Conservation (phyloP, 192 early-diverging fungal species). For the Tieghemiomyces parasiticus region DNA sequence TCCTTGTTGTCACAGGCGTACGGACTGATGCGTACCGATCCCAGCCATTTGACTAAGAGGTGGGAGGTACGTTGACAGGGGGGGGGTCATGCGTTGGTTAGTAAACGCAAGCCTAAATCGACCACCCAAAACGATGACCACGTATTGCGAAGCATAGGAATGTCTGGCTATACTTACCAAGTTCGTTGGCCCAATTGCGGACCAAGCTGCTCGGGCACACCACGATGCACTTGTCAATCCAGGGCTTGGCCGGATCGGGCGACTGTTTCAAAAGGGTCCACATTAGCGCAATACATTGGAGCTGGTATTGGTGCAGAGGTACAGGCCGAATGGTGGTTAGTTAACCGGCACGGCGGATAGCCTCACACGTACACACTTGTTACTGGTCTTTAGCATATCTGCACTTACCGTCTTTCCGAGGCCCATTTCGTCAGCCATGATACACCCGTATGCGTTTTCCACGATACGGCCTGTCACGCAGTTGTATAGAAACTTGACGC, state of each 20-base stretch:
- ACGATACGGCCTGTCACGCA: constrained; percentile 72
- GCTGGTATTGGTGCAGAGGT: constrained; percentile 21
- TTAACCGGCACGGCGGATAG: too few relatives aligned
- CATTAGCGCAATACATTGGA: constrained; percentile 87
- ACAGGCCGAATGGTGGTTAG: too few relatives aligned
- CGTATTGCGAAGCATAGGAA: too few relatives aligned
- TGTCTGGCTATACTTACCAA: too few relatives aligned
- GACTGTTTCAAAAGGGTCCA: constrained; percentile 96
- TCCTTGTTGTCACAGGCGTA: constrained; percentile 83
- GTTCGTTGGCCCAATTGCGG: constrained; percentile 97
- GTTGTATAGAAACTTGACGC: constrained; percentile 87
- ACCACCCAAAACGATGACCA: too few relatives aligned
- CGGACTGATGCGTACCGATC: constrained; percentile 60
- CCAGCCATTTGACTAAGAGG: constrained; percentile 95
- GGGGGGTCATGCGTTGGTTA: too few relatives aligned
- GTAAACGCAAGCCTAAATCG: too few relatives aligned
- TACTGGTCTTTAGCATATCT: too few relatives aligned
- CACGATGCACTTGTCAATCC: constrained; percentile 93
- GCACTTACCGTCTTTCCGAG: constrained; percentile 69
- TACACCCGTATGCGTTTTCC: constrained; percentile 75
- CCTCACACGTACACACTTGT: too few relatives aligned
- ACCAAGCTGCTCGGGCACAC: constrained; percentile 92
- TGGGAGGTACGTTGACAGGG: too few relatives aligned
- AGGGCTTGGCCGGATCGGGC: constrained; percentile 68
- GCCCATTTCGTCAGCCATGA: constrained; percentile 99